A percentile compares a stretch with the other conserved stretches of the same genome.
phyloP scores from a whole-genome alignment of 2,329 filamentous ascomycete genomes.

The Pseudophaeomoniella oleicola region DNA sequence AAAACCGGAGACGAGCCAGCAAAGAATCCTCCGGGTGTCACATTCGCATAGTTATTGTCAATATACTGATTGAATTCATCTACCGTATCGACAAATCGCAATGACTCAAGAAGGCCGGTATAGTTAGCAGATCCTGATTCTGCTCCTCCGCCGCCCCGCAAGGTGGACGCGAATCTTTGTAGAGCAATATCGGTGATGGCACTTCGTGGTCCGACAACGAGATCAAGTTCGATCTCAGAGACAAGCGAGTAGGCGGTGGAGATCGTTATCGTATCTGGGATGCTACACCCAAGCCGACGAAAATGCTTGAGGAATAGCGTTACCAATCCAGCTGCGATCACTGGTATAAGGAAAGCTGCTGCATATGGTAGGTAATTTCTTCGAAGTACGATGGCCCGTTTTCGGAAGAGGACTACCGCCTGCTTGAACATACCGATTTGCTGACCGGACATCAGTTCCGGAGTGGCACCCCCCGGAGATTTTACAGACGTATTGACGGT shows the following conservation, averaged over 20 bases:
- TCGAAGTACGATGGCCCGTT: slow-evolving; percentile 62
- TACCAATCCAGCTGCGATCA: slow-evolving; percentile 65
- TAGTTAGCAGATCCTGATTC: slow-evolving; percentile 14
- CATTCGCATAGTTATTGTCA: slow-evolving; percentile 44
- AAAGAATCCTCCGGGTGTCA: slow-evolving; percentile 70
- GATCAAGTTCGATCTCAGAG: slow-evolving; percentile 15
- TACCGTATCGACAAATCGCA: slow-evolving; percentile 47
- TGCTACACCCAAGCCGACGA: slow-evolving; percentile 36
- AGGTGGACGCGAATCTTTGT: slow-evolving; percentile 12
- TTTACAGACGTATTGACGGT: slow-evolving; percentile 6
- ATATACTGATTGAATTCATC: slow-evolving; percentile 56
- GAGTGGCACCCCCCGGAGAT: slow-evolving; percentile 9
- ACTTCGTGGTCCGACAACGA: slow-evolving; percentile 22
- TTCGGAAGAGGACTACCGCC: slow-evolving; percentile 58
- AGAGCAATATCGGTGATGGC: slow-evolving; percentile 14
- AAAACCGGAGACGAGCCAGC: slow-evolving; percentile 52
- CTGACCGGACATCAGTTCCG: slow-evolving; percentile 49
- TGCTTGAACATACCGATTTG: slow-evolving; percentile 58
- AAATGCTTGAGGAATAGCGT: slow-evolving; percentile 57
- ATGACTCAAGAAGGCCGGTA: slow-evolving; percentile 18
- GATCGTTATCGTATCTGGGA: slow-evolving; percentile 24
- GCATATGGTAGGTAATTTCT: slow-evolving; percentile 65
- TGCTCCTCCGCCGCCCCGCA: slow-evolving; percentile 15
- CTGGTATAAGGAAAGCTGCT: slow-evolving; percentile 60
- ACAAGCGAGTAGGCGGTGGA: slow-evolving; percentile 16